Evolutionary conservation across 1,284 basidiomycete genomes (phyloP), one percentile per base, ranked within the genome.

Genomic region (Fomitopsis betulina): DNA sequence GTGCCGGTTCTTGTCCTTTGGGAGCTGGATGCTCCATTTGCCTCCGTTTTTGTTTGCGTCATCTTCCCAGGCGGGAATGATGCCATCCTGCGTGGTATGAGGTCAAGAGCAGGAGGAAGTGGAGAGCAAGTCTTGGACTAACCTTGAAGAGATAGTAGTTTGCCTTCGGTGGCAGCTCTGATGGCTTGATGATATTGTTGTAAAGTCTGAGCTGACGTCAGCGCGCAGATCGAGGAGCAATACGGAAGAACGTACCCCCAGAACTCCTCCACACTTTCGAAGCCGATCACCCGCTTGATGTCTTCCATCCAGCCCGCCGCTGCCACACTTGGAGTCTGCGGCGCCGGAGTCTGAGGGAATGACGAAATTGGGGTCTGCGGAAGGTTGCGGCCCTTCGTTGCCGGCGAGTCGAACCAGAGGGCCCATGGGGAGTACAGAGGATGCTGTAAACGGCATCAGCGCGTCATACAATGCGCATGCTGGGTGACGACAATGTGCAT

Each of bases 61-160:
- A 68, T 97, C 95, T 73, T 98, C 95, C 94, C 95, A 98, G 54
- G 94, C 94, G 17, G 94, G 94, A 67, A 96, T 95, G 68, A 98
- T 96, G 38, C 90, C 91, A 68, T 94, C 91, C 92, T 95, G 66
- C 25, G 62, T 3, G 40, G 40, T 23, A 38, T 21, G 17, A 43
- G 52, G 37, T 32, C 27, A 57, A 38, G 25, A 32, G 45, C 30
- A 42, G 21, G 33, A 35, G 23, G 39, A 8, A 65, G 45, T 47
- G 45, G 25, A 30, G 25, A 30, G 23, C 58, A 37, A 4, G 12
- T 9, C 21, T 7, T 30, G 17, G 19, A 38, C 69, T 17, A 19
- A 83, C 89, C 82, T 98, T 98, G 87, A 99, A 99, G 60, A 99
- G 82, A 79, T 99, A 99, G 76, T 99, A 99, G 74, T 99, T 99